These are phyloP conservation scores for Epicoccum sorghinum DNA, from an alignment of 2,329 filamentous ascomycete species.

Conservation along the genomic window DNA sequence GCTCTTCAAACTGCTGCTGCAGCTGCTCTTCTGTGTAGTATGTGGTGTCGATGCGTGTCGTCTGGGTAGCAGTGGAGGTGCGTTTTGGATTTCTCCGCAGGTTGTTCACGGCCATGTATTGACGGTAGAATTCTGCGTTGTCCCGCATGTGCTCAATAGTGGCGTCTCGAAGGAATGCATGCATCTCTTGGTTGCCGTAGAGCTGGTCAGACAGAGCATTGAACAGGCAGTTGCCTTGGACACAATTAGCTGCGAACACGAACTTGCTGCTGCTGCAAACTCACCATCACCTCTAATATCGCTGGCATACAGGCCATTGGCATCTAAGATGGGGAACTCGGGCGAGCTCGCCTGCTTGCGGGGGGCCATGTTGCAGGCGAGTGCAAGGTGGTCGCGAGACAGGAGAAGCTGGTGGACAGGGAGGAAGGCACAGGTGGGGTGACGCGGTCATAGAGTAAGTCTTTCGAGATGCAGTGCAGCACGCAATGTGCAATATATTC, in stretches of 20 bases:
- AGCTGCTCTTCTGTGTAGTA: conserved; percentile 61
- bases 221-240: conserved; percentile 71
- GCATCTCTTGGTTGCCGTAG: conserved; percentile 64
- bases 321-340: conserved; percentile 63
- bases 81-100: conserved; percentile 63
- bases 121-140: conserved; percentile 67
- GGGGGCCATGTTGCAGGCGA: conserved; percentile 40
- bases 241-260: conserved; percentile 25
- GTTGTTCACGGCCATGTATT: conserved; percentile 64
- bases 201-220: conserved; percentile 71
- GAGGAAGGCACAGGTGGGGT: conserved; percentile 34
- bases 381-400: conserved; percentile 36
- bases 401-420: conserved; percentile 39
- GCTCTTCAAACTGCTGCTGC: conserved; percentile 59
- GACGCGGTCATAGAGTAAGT: conserved; percentile 35
- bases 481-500: conserved; percentile 17
- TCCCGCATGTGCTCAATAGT: conserved; percentile 68
- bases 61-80: conserved; percentile 56
- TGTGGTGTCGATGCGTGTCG: conserved; percentile 52
- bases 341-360: conserved; percentile 38
- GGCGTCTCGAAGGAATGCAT: conserved; percentile 62
- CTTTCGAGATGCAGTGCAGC: conserved; percentile 6
- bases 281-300: conserved; percentile 68
- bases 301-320: conserved; percentile 64
- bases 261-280: conserved; percentile 35